Base-by-base conservation (phyloP, 2,329 filamentous ascomycete genomes). In the Pseudogymnoascus sp. region DNA sequence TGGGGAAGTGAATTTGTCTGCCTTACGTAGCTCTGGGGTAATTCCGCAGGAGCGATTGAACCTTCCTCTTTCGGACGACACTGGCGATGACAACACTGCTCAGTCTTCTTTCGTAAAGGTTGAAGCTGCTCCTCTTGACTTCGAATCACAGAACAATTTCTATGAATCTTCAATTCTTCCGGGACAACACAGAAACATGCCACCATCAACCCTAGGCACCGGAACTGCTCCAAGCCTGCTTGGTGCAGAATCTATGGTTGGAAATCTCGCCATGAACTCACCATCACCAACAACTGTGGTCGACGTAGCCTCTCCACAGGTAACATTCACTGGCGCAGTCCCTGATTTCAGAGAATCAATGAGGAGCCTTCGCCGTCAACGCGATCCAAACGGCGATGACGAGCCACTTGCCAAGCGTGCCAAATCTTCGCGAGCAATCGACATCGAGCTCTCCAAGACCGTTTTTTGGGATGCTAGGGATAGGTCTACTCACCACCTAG, bases 381-480 rank as follows among this genome's bases (percentile, higher is more conserved):
- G 72, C 8, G 70, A 73, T n/a, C 47, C 40, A 40, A 53, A 60
- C 53, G 53, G 60, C 8, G 67, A 68, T 53, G 68, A 67, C 11
- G 61, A 59, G 61, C 70, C 68, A 47, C 80, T 83, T 19, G 78
- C 79, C 21, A 76, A 84, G 60, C 79, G 78, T 62, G 77, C 78
- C 19, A 76, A 78, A 31, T 83, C 82, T 0, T 78, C 78, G n/a
- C 79, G 84, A 23, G 82, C 83, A 67, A 83, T 87, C 42, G 83
- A 87, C 68, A 75, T 77, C 19, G 81, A 82, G 3, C 79, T 85
- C 11, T 77, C 79, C 67, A 86, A 87, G 67, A 78, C 76, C 6
- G 77, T 78, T 0, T 88, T 82, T 69, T 88, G 85, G 85, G 79
- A 81, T 57, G 74, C 76, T 3, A 76, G 78, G 50, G 80, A 87